Evolutionary conservation across 2,329 filamentous ascomycete genomes (phyloP), one percentile per base, ranked within the genome.

Genomic region (Trichoderma pleuroti): DNA sequence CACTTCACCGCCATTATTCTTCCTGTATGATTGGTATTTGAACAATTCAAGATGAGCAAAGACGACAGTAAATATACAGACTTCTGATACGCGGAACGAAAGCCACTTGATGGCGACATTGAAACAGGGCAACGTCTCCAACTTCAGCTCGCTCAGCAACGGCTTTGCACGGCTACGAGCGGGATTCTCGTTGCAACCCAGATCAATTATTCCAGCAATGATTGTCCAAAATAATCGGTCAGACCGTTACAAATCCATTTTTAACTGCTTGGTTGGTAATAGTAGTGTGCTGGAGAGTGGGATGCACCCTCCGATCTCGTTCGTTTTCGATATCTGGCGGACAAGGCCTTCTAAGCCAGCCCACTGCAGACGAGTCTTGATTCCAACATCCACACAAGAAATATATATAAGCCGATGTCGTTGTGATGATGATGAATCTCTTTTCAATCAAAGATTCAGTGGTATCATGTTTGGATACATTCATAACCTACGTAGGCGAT

Each of bases 151-250:
- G 65, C 54, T 68, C 65, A 60, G 65, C 28, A 39, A 34, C 65
- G 65, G 65, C 65, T 68, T 46, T 24, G 56, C 4, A 68, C 65
- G 65, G 65, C n/a, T 68, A 60, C 54, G 65, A 18, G 36, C 65
- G 65, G 65, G 34, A 34, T 60, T 32, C 56, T 60, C 26, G 1
- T 8, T 21, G 24, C 39, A 30, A 28, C 34, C 24, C 14, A 49
- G 24, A 26, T 60, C 28, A 10, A 14, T 39, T 30, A 42, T 66
- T 54, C 49, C 34, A 42, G 63, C 49, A 57, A 65, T 56, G 32
- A 52, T 32, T 14, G 49, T 30, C 28, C 34, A 30, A 30, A 24
- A 16, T 30, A 59, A 57, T 28, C 52, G 18, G 64, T 18, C 34
- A 67, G 34, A 42, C 8, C 4, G 26, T 18, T 24, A n/a, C 36